Evolutionary conservation across 208 protist species (phyloP).

Genomic region (Leishmania tarentolae): DNA sequence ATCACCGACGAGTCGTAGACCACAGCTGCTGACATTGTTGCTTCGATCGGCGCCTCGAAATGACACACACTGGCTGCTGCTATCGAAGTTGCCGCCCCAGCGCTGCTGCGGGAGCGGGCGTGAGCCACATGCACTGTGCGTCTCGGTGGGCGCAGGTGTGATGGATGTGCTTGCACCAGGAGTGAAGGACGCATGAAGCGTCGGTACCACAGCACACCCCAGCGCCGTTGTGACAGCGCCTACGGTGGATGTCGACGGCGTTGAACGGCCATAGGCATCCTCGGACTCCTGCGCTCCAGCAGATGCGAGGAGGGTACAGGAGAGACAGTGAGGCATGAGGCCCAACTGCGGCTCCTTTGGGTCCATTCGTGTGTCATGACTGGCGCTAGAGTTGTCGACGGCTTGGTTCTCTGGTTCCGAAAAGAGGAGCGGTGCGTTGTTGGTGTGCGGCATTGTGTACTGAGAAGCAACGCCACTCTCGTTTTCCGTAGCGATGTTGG

Average conservation of each 20-base stretch:
- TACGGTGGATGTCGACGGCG: neutral
- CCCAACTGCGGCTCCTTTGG: slow-evolving; percentile 1
- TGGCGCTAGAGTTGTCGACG: neutral
- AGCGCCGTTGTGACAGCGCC: neutral
- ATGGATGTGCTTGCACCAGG: slow-evolving; percentile 10
- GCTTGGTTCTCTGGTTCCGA: neutral
- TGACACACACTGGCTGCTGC: slow-evolving; percentile 4
- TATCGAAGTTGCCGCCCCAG: slow-evolving; percentile 7
- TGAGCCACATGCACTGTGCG: neutral
- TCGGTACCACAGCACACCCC: neutral
- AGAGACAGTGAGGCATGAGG: slow-evolving; percentile 1
- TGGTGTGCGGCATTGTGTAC: neutral
- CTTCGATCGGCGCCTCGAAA: slow-evolving; percentile 4
- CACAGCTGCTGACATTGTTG: slow-evolving; percentile 1
- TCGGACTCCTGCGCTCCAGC: neutral
- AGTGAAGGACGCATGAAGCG: neutral
- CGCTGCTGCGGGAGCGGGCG: neutral
- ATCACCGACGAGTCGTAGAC: slow-evolving; percentile 10
- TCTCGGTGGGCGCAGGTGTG: neutral
- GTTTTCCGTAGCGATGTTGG: neutral
- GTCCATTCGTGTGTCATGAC: neutral
- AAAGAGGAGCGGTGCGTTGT: neutral
- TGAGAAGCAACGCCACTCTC: neutral
- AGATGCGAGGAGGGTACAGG: neutral
- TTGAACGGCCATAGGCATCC: neutral